Evolutionary conservation across 2,329 filamentous ascomycete species (phyloP).

Genomic region (Elsinoe ampelina): DNA sequence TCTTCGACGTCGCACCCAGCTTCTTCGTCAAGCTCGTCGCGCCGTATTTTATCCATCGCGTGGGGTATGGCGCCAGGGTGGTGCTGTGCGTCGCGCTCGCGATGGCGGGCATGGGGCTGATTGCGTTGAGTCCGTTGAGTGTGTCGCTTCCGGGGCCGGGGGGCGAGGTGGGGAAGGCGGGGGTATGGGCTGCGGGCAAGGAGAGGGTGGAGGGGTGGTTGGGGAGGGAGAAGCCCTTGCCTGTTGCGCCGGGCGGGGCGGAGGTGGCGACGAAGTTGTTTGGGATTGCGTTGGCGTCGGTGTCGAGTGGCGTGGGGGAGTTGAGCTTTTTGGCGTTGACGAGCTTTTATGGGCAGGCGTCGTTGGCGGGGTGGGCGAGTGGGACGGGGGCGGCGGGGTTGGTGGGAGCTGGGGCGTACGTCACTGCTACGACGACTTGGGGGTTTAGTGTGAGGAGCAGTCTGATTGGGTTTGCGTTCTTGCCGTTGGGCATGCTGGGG

Average conservation of each 20-base stretch:
- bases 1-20: slow-evolving; percentile 84
- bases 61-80: slow-evolving; percentile 72
- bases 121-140: slow-evolving; percentile 61
- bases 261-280: slow-evolving; percentile 65
- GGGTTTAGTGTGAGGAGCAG: slow-evolving; percentile 65
- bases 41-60: slow-evolving; percentile 84
- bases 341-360: slow-evolving; percentile 83
- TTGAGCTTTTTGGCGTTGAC: slow-evolving; percentile 84
- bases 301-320: slow-evolving; percentile 81
- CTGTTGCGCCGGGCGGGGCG: slow-evolving; percentile 24
- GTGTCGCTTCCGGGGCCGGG: background rate
- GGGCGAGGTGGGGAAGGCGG: slow-evolving; percentile 31
- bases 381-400: slow-evolving; percentile 86
- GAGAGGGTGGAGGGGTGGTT: slow-evolving; percentile 4
- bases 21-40: slow-evolving; percentile 81
- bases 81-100: slow-evolving; percentile 66
- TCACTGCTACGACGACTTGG: slow-evolving; percentile 71
- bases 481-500: slow-evolving; percentile 73
- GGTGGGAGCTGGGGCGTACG: slow-evolving; percentile 79
- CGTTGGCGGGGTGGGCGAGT: slow-evolving; percentile 83
- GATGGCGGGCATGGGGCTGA: slow-evolving; percentile 75
- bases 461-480: slow-evolving; percentile 64
- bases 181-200: background rate
- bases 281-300: slow-evolving; percentile 74
- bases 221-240: background rate